Evolutionary conservation across 2,329 filamentous ascomycete genomes (phyloP).

Genomic region (Hypoxylon sp.): DNA sequence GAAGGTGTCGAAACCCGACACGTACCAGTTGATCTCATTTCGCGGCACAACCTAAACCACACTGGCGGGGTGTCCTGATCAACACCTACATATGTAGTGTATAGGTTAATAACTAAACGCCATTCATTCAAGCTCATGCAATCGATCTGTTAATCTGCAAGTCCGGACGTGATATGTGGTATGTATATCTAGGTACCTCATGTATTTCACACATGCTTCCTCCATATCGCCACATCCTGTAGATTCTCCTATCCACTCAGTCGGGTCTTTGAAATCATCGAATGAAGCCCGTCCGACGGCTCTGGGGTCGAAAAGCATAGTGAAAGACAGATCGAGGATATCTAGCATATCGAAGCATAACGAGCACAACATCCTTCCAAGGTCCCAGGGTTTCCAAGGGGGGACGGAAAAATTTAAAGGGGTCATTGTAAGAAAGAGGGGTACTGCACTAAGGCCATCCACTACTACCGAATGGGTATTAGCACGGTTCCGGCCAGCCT

Average conservation of each 20-base stretch:
- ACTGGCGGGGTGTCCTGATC: constrained; percentile 30
- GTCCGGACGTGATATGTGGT: constrained; percentile 13
- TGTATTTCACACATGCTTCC: constrained; percentile 2
- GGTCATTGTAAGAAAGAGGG: constrained; percentile 35
- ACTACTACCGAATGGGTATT: constrained; percentile 28
- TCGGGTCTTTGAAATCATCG: constrained; percentile 2
- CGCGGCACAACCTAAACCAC: constrained; percentile 6
- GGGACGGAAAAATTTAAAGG: constrained; percentile 31
- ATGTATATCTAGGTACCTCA: neutral
- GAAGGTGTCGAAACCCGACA: constrained; percentile 31
- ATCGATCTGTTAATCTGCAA: constrained; percentile 21
- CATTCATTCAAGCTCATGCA: constrained; percentile 7
- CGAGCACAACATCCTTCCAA: neutral
- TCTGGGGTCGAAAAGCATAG: neutral
- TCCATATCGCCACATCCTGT: neutral
- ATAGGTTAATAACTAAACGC: constrained; percentile 1
- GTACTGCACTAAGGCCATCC: constrained; percentile 28
- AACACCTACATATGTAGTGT: too few relatives aligned
- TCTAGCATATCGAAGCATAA: neutral
- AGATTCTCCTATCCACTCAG: constrained; percentile 2
- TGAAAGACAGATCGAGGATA: constrained; percentile 5
- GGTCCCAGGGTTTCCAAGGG: too few relatives aligned
- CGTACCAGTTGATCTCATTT: constrained; percentile 20
- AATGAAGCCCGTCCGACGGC: neutral
- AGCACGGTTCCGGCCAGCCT: constrained; percentile 10